These are phyloP conservation scores for Ophiocytium majus DNA, from an alignment of 352 stramenopile genomes.

Conservation along the genomic window DNA sequence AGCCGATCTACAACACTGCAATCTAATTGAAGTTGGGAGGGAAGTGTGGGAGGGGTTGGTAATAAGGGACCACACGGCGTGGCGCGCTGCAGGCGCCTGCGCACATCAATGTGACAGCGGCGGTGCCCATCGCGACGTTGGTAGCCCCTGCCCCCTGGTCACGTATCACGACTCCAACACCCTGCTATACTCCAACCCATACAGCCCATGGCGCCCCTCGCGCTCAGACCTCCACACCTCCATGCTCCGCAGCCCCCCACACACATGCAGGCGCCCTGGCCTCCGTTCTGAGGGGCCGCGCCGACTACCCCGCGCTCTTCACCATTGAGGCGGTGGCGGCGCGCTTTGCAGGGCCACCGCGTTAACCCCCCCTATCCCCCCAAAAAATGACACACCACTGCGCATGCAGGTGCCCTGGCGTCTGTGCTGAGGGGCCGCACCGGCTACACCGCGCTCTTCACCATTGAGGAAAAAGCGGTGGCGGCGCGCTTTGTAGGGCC, in stretches of 20 bases:
- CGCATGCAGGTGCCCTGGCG: neutral
- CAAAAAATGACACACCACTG: neutral
- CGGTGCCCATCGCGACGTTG: neutral
- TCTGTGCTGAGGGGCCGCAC: neutral
- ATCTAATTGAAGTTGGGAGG: too few species aligned
- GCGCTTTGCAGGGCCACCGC: conserved; percentile 17
- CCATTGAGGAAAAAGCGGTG: conserved; percentile 29
- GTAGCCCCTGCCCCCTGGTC: conserved; percentile 32
- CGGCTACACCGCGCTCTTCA: conserved; percentile 40
- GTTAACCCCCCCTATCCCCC: neutral
- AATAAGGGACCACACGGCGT: too few species aligned
- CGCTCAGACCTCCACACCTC: too few species aligned
- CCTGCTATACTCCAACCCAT: too few species aligned
- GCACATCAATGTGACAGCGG: too few species aligned
- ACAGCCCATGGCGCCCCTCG: too few species aligned
- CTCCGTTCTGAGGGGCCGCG: conserved; percentile 27
- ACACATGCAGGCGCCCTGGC: conserved; percentile 25
- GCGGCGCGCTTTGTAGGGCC: conserved; percentile 19
- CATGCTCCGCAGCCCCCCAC: too few species aligned
- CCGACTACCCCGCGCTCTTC: conserved; percentile 47
- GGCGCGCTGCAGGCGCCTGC: too few species aligned
- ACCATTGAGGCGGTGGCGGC: conserved; percentile 29
- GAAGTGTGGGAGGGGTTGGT: too few species aligned
- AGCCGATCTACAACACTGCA: too few species aligned
- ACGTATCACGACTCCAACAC: conserved; percentile 29